A percentile compares a stretch with the other conserved stretches of the same genome.
These are phyloP conservation scores for Aspergillus bombycis DNA, from an alignment of 2,329 filamentous ascomycete species.

Conservation along the genomic window DNA sequence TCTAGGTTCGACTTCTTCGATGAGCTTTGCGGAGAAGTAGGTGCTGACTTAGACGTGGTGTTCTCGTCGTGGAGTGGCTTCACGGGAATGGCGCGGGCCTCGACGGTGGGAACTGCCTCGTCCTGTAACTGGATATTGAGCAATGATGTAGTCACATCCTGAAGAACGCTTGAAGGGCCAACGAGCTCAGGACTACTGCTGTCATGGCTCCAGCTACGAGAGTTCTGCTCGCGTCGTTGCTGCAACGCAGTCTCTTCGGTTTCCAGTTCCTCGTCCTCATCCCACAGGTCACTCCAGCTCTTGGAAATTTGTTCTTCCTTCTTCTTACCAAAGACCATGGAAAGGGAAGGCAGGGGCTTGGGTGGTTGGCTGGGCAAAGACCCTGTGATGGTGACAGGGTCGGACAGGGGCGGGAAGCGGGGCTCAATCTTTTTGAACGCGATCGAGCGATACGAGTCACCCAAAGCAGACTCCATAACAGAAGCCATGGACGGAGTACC, in stretches of 20 bases:
- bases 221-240: slow-evolving; percentile 64
- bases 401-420: slow-evolving; percentile 53
- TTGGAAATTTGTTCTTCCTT: slow-evolving; percentile 83
- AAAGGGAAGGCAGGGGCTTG: slow-evolving; percentile 69
- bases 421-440: slow-evolving; percentile 51
- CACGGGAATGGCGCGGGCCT: slow-evolving; percentile 21
- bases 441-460: slow-evolving; percentile 77
- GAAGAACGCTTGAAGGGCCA: slow-evolving; percentile 55
- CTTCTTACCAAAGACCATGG: slow-evolving; percentile 73
- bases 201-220: slow-evolving; percentile 78
- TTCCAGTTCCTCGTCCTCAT: slow-evolving; percentile 77
- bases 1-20: slow-evolving; percentile 61
- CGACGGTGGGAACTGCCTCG: slow-evolving; percentile 30
- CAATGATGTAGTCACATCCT: slow-evolving; percentile 57
- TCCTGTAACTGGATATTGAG: slow-evolving; percentile 51
- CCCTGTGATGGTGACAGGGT: slow-evolving; percentile 75
- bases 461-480: slow-evolving; percentile 79
- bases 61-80: slow-evolving; percentile 63
- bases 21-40: slow-evolving; percentile 64
- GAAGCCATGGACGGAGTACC: slow-evolving; percentile 83
- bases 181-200: slow-evolving; percentile 58
- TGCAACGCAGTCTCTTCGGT: slow-evolving; percentile 64
- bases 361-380: slow-evolving; percentile 69
- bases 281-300: slow-evolving; percentile 99
- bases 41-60: slow-evolving; percentile 37